phyloP scores from a whole-genome alignment of 2,329 filamentous ascomycete genomes.

The Penicillium sp. region DNA sequence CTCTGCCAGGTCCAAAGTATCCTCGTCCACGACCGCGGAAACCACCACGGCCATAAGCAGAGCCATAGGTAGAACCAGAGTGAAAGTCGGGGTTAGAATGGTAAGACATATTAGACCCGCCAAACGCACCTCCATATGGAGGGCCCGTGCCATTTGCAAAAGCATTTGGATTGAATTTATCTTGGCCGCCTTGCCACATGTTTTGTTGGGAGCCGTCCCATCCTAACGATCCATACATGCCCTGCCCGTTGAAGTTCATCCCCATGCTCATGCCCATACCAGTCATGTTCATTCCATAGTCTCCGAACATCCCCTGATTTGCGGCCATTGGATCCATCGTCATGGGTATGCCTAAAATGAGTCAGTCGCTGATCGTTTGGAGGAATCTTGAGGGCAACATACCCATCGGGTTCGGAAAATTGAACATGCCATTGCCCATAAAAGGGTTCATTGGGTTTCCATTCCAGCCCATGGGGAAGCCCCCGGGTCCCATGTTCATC shows the following conservation, averaged over 20 bases:
- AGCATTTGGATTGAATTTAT: conserved; percentile 88
- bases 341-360: conserved; percentile 69
- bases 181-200: conserved; percentile 78
- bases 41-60: conserved; percentile 63
- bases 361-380: conserved; percentile 10
- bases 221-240: conserved; percentile 65
- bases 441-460: conserved; percentile 68
- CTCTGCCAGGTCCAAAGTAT: conserved; percentile 44
- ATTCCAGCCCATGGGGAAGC: conserved; percentile 62
- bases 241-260: conserved; percentile 56
- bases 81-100: conserved; percentile 64
- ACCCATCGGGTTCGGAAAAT: conserved; percentile 90
- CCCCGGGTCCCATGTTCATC: conserved; percentile 46
- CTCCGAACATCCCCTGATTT: conserved; percentile 50
- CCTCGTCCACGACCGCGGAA: conserved; percentile 62
- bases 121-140: conserved; percentile 76
- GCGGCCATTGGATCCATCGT: conserved; percentile 65
- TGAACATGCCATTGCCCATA: conserved; percentile 47
- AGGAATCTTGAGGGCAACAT: conserved; percentile 41
- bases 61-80: conserved; percentile 72
- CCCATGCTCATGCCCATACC: conserved; percentile 81
- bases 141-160: conserved; percentile 70
- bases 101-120: conserved; percentile 68
- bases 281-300: conserved; percentile 74
- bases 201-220: conserved; percentile 72